phyloP scores from a whole-genome alignment of 495 filamentous ascomycete species.

The Parachaetomium inaequale region DNA sequence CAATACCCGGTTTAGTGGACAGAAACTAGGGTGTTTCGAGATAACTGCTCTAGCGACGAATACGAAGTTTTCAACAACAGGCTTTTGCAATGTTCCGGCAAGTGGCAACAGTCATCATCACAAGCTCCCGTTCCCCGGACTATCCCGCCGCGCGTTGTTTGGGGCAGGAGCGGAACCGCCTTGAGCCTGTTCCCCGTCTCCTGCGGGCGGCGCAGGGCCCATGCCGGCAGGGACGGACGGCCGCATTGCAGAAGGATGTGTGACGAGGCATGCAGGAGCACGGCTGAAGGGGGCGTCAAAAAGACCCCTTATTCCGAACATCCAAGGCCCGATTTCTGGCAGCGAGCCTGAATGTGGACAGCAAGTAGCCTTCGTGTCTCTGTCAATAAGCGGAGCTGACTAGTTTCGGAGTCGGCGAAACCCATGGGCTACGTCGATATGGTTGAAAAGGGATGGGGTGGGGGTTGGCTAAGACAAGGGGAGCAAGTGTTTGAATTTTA shows the following conservation, averaged over 20 bases:
- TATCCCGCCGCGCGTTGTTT: neutral
- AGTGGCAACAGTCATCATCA: neutral
- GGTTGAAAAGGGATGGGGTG: slow-evolving; percentile 8
- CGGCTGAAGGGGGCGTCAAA: slow-evolving; percentile 23
- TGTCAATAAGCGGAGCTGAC: slow-evolving; percentile 19
- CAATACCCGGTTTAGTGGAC: slow-evolving; percentile 7
- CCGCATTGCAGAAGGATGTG: slow-evolving; percentile 16
- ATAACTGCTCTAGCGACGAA: neutral
- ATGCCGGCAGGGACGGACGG: neutral
- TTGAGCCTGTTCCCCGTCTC: neutral
- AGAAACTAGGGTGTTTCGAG: neutral
- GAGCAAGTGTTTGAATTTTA: slow-evolving; percentile 20
- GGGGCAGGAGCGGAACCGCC: neutral
- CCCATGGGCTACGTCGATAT: slow-evolving; percentile 13
- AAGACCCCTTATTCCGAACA: neutral
- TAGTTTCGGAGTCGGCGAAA: slow-evolving; percentile 15
- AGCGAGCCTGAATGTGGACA: neutral
- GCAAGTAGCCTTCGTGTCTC: slow-evolving; percentile 11
- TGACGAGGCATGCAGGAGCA: slow-evolving; percentile 25
- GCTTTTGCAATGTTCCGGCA: neutral
- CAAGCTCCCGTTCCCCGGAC: neutral
- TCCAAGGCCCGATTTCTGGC: neutral
- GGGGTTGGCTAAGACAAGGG: slow-evolving; percentile 11
- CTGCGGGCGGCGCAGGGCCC: neutral
- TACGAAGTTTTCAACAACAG: neutral